Base-by-base conservation (phyloP, 148 eudicot genomes). In the Diospyros kaki region DNA sequence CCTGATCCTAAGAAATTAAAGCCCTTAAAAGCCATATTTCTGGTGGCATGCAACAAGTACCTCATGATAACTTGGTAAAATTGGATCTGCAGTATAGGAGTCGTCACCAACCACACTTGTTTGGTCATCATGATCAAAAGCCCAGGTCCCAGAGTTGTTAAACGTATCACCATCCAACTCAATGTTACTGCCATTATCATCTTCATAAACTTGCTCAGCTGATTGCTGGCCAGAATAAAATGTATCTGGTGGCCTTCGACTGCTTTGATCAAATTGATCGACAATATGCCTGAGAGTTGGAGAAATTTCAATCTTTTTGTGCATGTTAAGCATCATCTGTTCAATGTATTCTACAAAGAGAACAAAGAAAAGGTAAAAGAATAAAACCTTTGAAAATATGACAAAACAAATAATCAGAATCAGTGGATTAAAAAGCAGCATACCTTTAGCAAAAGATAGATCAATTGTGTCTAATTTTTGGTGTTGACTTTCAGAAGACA, bases 361-460 rank as follows among this genome's bases (percentile, higher is more conserved):
- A 60, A 65, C 17, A 12, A 68, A 8, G 2, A 38, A 53, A 48
- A 48, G 8, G 52, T 4, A 48, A 4, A 48, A 69, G 17, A 54
- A 15, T 60, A 3, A 60, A 18, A 39, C 40, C 5, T 0, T 17
- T 60, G 13, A 56, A 28, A n/a, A 60, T 18, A 2, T 9, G 28
- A 60, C n/a, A 14, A 67, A 56, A 68, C 5, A 42, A 55, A 11
- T 4, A 14, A 53, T 13, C 3, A n/a, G 12, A 56, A 48, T 39
- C 42, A 38, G 5, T 18, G 45, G 13, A 63, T 76, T 28, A 40
- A 15, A 59, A 58, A 28, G 60, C 9, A 64, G 73, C 83, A 61
- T 12, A 93, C 98, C 98, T 84, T 78, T 83, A 60, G 92, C 97
- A 85, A 92, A 90, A 76, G 96, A 80, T 11, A 95, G 55, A 76